Evolutionary conservation across 495 filamentous ascomycete genomes (phyloP), one percentile per base, ranked within the genome.

Genomic region (Penicillium fimorum): DNA sequence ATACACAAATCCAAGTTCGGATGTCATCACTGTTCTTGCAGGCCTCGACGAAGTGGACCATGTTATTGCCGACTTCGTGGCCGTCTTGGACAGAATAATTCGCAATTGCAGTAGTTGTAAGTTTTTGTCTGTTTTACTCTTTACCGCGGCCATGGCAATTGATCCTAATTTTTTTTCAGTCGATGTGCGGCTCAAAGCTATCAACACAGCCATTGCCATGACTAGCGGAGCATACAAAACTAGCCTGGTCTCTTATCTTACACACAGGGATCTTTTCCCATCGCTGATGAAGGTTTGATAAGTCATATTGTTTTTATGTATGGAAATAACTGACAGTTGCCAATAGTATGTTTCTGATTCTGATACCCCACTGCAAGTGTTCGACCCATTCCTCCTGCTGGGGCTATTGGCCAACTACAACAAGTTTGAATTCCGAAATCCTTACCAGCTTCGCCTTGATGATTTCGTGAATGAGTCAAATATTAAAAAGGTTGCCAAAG

Each of bases 381-480:
- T 90, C 25, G 83, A 89, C 52, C 88, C 93, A 1, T 92, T 97
- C 55, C 82, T 87, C 29, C 80, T 97, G 38, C 75, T 96, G 5
- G 95, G 93, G 8, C 75, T 96, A n/a, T 75, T 98, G 52, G 91
- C 89, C 60, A 98, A 98, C 72, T 97, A 97, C 81, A 97, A 97
- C 81, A 98, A 97, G 72, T 98, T 97, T 63, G 94, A 98, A 74
- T 91, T 95, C 55, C 94, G 96, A 71, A 98, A 98, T 61, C 94
- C 94, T 7, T 98, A 98, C 65, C 88, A 93, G 64, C 75, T 95
- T 56, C 88, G 93, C 42, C 82, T 98, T n/a, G 91, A 95, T 66
- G 94, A 98, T 68, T 97, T 97, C 73, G 92, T 97, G 59, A 96
- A 98, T 61, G 93, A 97, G 66, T 75, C 77, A 0, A 84, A 86